Conservation (phyloP, 495 filamentous ascomycete species). For the Niebla homalea region DNA sequence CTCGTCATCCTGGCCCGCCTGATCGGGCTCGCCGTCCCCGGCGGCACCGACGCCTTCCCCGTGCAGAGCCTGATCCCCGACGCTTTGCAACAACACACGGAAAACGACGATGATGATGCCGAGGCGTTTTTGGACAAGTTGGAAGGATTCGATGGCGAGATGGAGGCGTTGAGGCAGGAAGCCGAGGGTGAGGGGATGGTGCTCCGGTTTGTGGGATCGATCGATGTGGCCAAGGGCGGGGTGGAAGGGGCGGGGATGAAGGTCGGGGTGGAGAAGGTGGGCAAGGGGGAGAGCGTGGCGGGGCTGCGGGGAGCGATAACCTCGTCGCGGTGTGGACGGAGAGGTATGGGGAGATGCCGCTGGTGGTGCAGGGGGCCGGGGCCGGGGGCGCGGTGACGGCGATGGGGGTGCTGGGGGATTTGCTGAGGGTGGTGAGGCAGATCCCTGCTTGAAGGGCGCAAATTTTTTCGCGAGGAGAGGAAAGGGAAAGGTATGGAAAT, state of each 20-base stretch:
- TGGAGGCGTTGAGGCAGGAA: conserved; percentile 64
- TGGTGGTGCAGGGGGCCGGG: conserved; percentile 91
- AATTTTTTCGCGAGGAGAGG: no score
- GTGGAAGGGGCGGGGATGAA: conserved; percentile 52
- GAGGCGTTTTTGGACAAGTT: conserved; percentile 71
- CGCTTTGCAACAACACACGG: conserved; percentile 48
- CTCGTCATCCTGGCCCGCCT: conserved; percentile 83
- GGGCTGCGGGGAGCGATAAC: conserved; percentile 90
- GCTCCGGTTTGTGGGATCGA: conserved; percentile 86
- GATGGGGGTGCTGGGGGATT: conserved; percentile 84
- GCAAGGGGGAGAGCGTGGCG: conserved; percentile 73
- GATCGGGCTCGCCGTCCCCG: conserved; percentile 62
- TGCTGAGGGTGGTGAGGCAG: conserved; percentile 65
- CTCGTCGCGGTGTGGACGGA: conserved; percentile 97
- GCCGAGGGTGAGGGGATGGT: conserved; percentile 80
- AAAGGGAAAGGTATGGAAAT: no score
- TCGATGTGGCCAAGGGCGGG: conserved; percentile 49
- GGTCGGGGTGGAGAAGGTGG: conserved; percentile 81
- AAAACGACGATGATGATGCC: conserved; percentile 38
- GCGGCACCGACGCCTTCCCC: conserved; percentile 70
- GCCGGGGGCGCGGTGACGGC: conserved; percentile 92
- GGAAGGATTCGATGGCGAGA: conserved; percentile 64
- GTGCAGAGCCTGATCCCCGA: conserved; percentile 82
- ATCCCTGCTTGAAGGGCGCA: no score
- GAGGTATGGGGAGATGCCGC: conserved; percentile 74